Base-by-base conservation (phyloP, 306 rosid genomes). In the Malus sylvestris region DNA sequence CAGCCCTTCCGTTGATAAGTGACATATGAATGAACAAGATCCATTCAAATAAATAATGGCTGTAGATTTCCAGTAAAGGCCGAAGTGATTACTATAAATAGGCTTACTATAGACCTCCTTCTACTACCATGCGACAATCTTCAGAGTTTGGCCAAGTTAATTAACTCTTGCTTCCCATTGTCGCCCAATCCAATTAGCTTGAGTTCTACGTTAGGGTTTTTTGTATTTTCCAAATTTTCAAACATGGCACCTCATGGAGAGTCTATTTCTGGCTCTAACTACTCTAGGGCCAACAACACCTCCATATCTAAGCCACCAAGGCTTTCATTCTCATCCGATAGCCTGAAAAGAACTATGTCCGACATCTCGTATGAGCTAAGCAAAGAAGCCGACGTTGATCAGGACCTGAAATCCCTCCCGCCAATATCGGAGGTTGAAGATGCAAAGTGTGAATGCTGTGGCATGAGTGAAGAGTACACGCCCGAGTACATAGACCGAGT, bases 391-490 rank as follows among this genome's bases (percentile, higher is more conserved):
- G 42, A 65, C 1, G 9, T 13, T 14, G 35, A 61, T 14, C 38
- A 61, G 16, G 74, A 83, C 8, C 25, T 74, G 22, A 74, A 58
- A 5, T 64, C 23, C 19, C 93, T 96, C 6, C 90, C 91, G 8
- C 60, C 97, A 2, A 85, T 91, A 25, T 89, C 92, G 0, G 99
- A 96, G 82, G 93, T 89, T 0, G 96, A 84, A 79, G 85, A 96
- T 49, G 97, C 93, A 0, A 90, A 81, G 81, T 96, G 99, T 22
- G 99, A 96, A 84, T 96, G 99, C 23, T 96, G 99, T 55, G 98
- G 99, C 4, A 96, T 96, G 96, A 78, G 85, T 32, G 97, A 96
- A 82, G 99, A 96, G 89, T 92, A 92, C 87, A 96, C 99, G 19
- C 86, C 81, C 0, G 96, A 91, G 87, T 96, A 92, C 91, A 88